Evolutionary conservation across 169 alveolate genomes (phyloP).

Genomic region (Plasmodium cynomolgi): DNA sequence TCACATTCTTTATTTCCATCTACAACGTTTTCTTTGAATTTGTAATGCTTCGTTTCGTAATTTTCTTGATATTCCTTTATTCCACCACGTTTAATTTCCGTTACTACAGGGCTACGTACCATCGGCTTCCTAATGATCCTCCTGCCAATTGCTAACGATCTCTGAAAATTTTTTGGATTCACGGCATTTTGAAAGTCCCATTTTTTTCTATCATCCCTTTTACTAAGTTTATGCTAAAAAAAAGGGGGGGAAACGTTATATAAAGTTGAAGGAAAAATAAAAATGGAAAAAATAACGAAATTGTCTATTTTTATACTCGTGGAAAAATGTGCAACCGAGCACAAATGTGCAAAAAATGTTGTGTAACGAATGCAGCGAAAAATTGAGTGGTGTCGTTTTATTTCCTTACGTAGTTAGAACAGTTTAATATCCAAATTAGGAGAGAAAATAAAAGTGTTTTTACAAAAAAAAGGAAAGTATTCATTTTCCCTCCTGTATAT

Average conservation of each 20-base stretch:
- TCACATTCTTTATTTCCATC: constrained; percentile 11
- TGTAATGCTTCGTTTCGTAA: neutral
- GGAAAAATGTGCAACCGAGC: too few relatives aligned
- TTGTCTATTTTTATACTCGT: too few relatives aligned
- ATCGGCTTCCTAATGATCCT: neutral
- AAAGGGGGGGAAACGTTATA: neutral
- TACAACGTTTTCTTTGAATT: neutral
- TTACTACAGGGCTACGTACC: neutral
- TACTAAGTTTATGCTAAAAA: neutral
- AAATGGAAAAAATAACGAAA: too few relatives aligned
- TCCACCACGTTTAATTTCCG: neutral
- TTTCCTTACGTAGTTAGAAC: too few relatives aligned
- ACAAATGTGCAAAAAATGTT: too few relatives aligned
- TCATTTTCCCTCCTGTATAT: too few relatives aligned
- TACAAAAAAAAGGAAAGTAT: too few relatives aligned
- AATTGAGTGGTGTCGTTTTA: too few relatives aligned
- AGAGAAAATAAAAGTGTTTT: too few relatives aligned
- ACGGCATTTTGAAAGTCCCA: neutral
- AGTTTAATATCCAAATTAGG: too few relatives aligned
- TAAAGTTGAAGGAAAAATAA: too few relatives aligned
- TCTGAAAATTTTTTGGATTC: neutral
- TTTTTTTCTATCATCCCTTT: neutral
- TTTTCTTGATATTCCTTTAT: constrained; percentile 6
- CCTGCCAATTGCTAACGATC: neutral
- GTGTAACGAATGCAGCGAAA: too few relatives aligned